Base-by-base conservation (phyloP, 2,329 filamentous ascomycete genomes). In the Fusarium veterinarium region DNA sequence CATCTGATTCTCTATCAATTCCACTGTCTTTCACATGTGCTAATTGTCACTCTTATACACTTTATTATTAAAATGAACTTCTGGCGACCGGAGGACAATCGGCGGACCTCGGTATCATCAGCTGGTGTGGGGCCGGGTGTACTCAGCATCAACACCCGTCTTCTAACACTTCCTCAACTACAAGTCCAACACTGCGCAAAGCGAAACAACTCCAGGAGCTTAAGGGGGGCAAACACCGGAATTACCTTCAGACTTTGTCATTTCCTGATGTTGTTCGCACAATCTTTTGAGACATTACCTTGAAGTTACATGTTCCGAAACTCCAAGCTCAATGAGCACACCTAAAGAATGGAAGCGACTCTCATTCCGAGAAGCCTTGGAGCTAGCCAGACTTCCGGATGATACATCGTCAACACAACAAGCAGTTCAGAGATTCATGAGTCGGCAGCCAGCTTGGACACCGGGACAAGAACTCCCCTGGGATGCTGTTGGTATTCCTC, bases 381-480 rank as follows among this genome's bases (percentile, higher is more conserved):
- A 76, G 31, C 55, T 81, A 31, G 55, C 60, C 17, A 69, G 60
- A 8, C 72, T 81, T 44, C 70, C 78, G 3, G 64, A 76, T 16
- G 42, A 62, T n/a, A 17, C 30, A 3, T n/a, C 58, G 2, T 20
- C 40, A 33, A 37, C 64, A 11, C 42, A 59, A 17, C 55, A 51
- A 12, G 16, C 57, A 3, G 37, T 67, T 25, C 77, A 77, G 35
- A 74, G 62, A 31, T 81, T 80, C 52, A 76, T 81, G 57, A 82
- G 80, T 35, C 75, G 71, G 16, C 78, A 75, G 42, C 80, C 80
- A 4, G 78, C 81, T 3, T 82, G 80, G 81, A 76, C 66, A 40
- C 76, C 80, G 0, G 81, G 79, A 4, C 64, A 64, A 12, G 78
- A 81, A 23, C 71, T 82, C 16, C 79, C 79, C 8, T 79, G 79